Conservation (phyloP, 2,329 filamentous ascomycete species). For the Calycina herbarum region DNA sequence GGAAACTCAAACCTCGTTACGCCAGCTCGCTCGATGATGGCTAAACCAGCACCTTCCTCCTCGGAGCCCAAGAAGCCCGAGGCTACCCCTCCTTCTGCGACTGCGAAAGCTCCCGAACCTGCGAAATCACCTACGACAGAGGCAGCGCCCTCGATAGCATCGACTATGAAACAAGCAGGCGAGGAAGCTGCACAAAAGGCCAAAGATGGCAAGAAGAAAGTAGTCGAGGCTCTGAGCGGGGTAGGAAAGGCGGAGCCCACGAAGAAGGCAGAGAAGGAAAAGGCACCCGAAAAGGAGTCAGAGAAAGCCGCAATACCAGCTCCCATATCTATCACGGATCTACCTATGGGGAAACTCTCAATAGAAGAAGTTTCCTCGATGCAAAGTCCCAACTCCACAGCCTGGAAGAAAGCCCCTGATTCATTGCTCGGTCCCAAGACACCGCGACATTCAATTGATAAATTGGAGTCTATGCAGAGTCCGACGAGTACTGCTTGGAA, state of each 20-base stretch:
- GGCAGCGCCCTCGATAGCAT: conserved; percentile 35
- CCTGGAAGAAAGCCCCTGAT: conserved; percentile 23
- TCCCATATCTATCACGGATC: conserved; percentile 16
- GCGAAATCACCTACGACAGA: conserved; percentile 23
- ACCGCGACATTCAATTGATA: conserved; percentile 17
- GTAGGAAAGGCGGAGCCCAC: conserved; percentile 20
- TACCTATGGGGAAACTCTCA: conserved; percentile 13
- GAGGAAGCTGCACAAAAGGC: conserved; percentile 67
- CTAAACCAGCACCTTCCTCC: conserved; percentile 32
- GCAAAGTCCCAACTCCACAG: conserved; percentile 35
- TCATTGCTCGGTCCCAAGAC: conserved; percentile 1
- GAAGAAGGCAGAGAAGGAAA: conserved; percentile 16
- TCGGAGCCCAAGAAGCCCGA: conserved; percentile 32
- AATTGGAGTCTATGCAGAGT: conserved; percentile 28
- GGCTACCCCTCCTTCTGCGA: conserved; percentile 24
- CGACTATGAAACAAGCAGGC: conserved; percentile 55
- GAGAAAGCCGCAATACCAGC: conserved; percentile 20
- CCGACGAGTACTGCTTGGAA: conserved; percentile 36
- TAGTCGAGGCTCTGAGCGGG: conserved; percentile 22
- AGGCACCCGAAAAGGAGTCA: conserved; percentile 9
- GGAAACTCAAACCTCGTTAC: conserved; percentile 19
- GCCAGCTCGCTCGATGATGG: conserved; percentile 31
- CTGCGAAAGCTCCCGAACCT: conserved; percentile 18
- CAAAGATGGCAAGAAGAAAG: conserved; percentile 54
- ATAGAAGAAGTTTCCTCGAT: conserved; percentile 23